A percentile compares a stretch with the other conserved stretches of the same genome.
Evolutionary conservation across 768 basidiomycete genomes (phyloP).

Genomic region (Xanthoconium purpureum): DNA sequence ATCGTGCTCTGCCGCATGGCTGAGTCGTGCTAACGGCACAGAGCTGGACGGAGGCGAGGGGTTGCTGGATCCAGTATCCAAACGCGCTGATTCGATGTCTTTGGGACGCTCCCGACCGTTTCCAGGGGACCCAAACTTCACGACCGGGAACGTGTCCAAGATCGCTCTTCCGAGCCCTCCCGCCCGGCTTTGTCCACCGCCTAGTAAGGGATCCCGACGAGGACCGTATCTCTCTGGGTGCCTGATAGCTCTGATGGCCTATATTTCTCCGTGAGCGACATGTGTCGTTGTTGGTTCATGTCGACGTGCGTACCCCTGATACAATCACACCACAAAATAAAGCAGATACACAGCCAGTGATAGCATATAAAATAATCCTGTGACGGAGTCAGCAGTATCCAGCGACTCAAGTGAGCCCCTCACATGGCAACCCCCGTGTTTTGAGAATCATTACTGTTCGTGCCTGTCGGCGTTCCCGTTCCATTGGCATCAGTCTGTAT

Average conservation of each 20-base stretch:
- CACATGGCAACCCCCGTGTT: conserved; percentile 78
- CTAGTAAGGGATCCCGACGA: conserved; percentile 37
- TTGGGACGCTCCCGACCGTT: conserved; percentile 21
- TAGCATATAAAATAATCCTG: conserved; percentile 80
- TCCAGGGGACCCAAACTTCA: conserved; percentile 64
- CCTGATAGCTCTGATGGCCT: conserved; percentile 82
- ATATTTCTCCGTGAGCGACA: conserved; percentile 4
- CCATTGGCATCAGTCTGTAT: conserved; percentile 19
- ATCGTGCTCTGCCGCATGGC: not conserved
- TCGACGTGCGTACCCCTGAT: conserved; percentile 68
- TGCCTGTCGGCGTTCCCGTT: conserved; percentile 11
- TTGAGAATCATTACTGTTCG: conserved; percentile 15
- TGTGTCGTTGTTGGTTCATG: not conserved
- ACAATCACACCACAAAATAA: conserved; percentile 84
- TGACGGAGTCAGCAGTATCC: conserved; percentile 7
- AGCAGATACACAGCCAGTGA: conserved; percentile 84
- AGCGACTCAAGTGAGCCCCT: conserved; percentile 19
- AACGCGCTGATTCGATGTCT: conserved; percentile 31
- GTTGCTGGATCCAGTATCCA: not conserved
- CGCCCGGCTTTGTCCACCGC: conserved; percentile 61
- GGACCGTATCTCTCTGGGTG: conserved; percentile 93
- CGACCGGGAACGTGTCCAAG: conserved; percentile 91
- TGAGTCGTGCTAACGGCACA: conserved; percentile 11
- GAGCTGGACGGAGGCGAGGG: conserved; percentile 4
- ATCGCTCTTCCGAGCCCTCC: conserved; percentile 90